A percentile compares a stretch with the other conserved stretches of the same genome.
phyloP scores from a whole-genome alignment of 306 rosid genomes.

The Rosa lucieae region DNA sequence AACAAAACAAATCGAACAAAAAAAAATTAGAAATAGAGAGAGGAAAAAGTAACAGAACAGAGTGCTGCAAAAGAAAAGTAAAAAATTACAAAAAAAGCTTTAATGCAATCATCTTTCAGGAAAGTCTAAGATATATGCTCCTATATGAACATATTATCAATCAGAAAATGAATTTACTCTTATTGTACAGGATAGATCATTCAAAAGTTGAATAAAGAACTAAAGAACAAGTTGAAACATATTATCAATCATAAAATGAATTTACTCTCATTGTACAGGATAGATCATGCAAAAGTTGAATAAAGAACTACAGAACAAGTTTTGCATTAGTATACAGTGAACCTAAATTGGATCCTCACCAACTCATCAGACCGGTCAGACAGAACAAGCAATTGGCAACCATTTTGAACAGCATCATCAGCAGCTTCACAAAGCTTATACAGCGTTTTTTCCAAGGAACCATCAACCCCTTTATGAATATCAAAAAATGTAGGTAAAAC shows the following conservation, averaged over 20 bases:
- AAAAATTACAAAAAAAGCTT: not conserved
- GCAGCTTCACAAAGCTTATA: conserved; percentile 93
- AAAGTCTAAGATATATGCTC: not conserved
- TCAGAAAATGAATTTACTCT: not conserved
- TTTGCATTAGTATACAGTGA: conserved; percentile 6
- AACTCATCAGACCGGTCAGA: conserved; percentile 88
- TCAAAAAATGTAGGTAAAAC: conserved; percentile 83
- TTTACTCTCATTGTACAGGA: too few species aligned
- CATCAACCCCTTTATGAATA: conserved; percentile 85
- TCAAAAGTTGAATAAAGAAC: not conserved
- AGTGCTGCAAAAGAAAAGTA: not conserved
- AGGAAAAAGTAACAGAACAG: not conserved
- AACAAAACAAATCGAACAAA: not conserved
- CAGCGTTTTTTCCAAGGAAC: conserved; percentile 81
- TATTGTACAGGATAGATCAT: not conserved
- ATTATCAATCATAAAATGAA: too few species aligned
- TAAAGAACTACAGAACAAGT: not conserved
- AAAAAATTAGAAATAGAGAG: too few species aligned
- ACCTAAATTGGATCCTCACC: conserved; percentile 48
- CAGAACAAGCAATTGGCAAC: conserved; percentile 87
- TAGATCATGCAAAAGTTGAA: too few species aligned
- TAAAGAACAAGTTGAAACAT: not conserved
- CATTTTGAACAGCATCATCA: conserved; percentile 98
- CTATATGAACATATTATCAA: not conserved
- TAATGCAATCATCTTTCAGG: not conserved